phyloP scores from a whole-genome alignment of 352 stramenopile species.

The Aphanomyces stellatus region DNA sequence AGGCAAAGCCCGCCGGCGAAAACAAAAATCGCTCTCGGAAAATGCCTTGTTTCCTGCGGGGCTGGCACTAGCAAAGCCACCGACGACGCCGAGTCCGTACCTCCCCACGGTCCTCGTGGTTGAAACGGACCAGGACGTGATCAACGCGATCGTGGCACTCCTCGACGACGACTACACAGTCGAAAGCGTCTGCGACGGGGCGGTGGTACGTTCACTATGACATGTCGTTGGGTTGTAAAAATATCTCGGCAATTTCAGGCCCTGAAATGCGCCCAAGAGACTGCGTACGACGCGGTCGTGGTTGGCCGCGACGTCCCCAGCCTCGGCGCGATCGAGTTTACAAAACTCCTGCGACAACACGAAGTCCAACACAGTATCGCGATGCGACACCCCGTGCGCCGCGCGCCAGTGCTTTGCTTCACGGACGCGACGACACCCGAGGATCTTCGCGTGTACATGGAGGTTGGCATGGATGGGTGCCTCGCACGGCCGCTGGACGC shows the following conservation, averaged over 20 bases:
- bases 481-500: slow-evolving; percentile 70
- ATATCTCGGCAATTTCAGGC: slow-evolving; percentile 25
- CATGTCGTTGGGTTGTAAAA: neutral
- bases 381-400: slow-evolving; percentile 20
- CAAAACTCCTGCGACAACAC: slow-evolving; percentile 60
- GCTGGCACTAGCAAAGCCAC: neutral
- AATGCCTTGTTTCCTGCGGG: slow-evolving; percentile 4
- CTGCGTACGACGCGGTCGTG: slow-evolving; percentile 75
- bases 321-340: slow-evolving; percentile 69
- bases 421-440: slow-evolving; percentile 42
- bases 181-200: slow-evolving; percentile 52
- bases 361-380: slow-evolving; percentile 54
- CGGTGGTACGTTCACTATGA: slow-evolving; percentile 20
- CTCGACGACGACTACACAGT: slow-evolving; percentile 24
- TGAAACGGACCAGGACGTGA: neutral
- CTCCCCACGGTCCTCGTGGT: slow-evolving; percentile 13
- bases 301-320: slow-evolving; percentile 59
- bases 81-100: slow-evolving; percentile 30
- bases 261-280: slow-evolving; percentile 37
- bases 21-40: neutral
- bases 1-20: neutral
- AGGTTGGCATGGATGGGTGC: slow-evolving; percentile 87
- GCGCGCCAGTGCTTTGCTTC: slow-evolving; percentile 65
- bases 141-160: neutral
- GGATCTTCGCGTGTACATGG: slow-evolving; percentile 83